These are phyloP conservation scores for Podospora anserina DNA, from an alignment of 495 filamentous ascomycete genomes.

Conservation along the genomic window DNA sequence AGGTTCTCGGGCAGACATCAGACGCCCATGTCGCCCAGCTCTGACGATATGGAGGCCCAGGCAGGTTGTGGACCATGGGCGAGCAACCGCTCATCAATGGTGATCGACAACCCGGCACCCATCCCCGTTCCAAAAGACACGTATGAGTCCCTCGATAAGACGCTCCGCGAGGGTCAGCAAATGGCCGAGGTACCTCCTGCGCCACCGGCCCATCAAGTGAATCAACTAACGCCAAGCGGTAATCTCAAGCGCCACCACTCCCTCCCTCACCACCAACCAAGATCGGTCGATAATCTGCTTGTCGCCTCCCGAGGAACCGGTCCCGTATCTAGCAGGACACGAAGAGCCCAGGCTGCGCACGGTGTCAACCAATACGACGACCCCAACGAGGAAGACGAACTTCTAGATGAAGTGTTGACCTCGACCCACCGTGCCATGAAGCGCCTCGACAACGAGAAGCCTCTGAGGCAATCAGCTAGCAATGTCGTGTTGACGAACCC, in stretches of 20 bases:
- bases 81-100: slow-evolving; percentile 77
- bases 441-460: slow-evolving; percentile 47
- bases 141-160: slow-evolving; percentile 71
- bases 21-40: slow-evolving; percentile 64
- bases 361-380: slow-evolving; percentile 86
- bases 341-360: slow-evolving; percentile 73
- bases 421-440: slow-evolving; percentile 51
- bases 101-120: slow-evolving; percentile 61
- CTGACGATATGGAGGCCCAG: slow-evolving; percentile 87
- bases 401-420: slow-evolving; percentile 74
- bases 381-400: slow-evolving; percentile 93
- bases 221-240: slow-evolving; percentile 50
- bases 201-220: slow-evolving; percentile 51
- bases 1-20: slow-evolving; percentile 89
- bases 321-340: slow-evolving; percentile 78
- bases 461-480: slow-evolving; percentile 53
- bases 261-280: slow-evolving; percentile 64
- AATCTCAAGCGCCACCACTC: slow-evolving; percentile 69
- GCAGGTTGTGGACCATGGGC: slow-evolving; percentile 88
- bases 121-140: slow-evolving; percentile 54
- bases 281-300: slow-evolving; percentile 62
- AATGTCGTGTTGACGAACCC: slow-evolving; percentile 66
- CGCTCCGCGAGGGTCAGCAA: slow-evolving; percentile 67
- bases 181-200: slow-evolving; percentile 57
- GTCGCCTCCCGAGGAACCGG: slow-evolving; percentile 50